These are phyloP conservation scores for Ceratobasidium sp. DNA, from an alignment of 1,284 basidiomycete genomes.

Conservation along the genomic window DNA sequence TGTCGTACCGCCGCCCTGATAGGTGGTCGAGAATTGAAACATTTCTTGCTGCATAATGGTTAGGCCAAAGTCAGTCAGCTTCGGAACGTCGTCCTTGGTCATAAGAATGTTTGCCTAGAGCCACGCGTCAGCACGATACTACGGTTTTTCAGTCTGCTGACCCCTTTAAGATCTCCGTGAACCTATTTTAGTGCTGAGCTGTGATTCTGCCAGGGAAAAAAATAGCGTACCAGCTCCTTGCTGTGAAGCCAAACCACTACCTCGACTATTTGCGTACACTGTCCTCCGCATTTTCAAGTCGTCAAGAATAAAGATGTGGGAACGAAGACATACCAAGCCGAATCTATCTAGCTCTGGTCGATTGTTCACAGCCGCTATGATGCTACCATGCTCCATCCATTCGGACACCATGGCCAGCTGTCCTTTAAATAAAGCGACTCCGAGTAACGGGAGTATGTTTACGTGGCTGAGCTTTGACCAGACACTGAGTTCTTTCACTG, in stretches of 20 bases:
- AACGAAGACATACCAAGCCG: not conserved
- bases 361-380: slow-evolving; percentile 2
- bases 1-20: slow-evolving; percentile 6
- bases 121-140: not conserved
- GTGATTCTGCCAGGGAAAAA: too few relatives aligned
- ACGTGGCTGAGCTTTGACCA: slow-evolving; percentile 15
- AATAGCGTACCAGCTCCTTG: not conserved
- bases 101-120: slow-evolving; percentile 8
- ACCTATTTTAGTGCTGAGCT: not conserved
- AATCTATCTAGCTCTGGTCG: slow-evolving; percentile 17
- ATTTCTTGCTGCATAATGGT: not conserved
- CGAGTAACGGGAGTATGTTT: not conserved
- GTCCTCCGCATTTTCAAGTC: too few relatives aligned
- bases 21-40: not conserved
- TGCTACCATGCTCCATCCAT: slow-evolving; percentile 21
- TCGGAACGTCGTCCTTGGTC: not conserved
- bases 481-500: not conserved
- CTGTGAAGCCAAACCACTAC: slow-evolving; percentile 13
- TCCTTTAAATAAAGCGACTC: slow-evolving; percentile 1
- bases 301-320: not conserved
- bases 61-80: slow-evolving; percentile 22
- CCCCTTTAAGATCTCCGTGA: slow-evolving; percentile 15
- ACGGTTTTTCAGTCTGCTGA: not conserved
- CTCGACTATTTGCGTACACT: not conserved
- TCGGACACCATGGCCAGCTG: slow-evolving; percentile 14